These are phyloP conservation scores for Sequoiadendron giganteum DNA, from an alignment of 75 land plant genomes.

Conservation along the genomic window DNA sequence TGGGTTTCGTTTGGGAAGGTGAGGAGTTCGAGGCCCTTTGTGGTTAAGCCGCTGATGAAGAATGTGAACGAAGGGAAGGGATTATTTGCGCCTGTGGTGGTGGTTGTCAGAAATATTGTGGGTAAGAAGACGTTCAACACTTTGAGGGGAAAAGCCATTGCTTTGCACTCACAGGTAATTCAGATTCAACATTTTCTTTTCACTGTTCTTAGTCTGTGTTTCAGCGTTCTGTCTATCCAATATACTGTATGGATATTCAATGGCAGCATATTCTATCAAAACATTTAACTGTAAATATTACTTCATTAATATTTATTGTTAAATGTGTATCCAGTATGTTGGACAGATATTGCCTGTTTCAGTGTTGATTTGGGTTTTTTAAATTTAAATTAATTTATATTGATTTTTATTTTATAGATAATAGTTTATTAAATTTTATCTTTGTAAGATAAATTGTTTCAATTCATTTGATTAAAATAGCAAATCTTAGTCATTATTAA, in stretches of 20 bases:
- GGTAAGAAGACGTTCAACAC: constrained; percentile 90
- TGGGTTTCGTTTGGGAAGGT: background rate
- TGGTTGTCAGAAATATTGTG: constrained; percentile 57
- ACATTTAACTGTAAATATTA: too few relatives aligned
- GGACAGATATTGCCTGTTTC: background rate
- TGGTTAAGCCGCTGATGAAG: constrained; percentile 41
- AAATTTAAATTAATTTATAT: background rate
- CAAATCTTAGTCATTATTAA: too few relatives aligned
- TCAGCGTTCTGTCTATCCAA: background rate
- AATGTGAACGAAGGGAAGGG: constrained; percentile 91
- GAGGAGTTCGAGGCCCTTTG: background rate
- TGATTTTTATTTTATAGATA: too few relatives aligned
- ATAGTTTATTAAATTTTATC: too few relatives aligned
- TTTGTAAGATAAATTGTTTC: too few relatives aligned
- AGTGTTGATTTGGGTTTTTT: background rate
- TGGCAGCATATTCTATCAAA: too few relatives aligned
- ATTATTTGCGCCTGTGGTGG: constrained; percentile 85
- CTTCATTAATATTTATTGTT: too few relatives aligned
- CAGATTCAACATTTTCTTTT: background rate
- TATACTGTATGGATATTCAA: too few relatives aligned
- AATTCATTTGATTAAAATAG: too few relatives aligned
- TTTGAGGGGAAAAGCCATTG: constrained; percentile 92
- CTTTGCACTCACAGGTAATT: constrained; percentile 91
- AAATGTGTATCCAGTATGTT: too few relatives aligned
- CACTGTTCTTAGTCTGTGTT: background rate